A percentile compares a stretch with the other conserved stretches of the same genome.
phyloP scores from a whole-genome alignment of 129 eudicot species.

The Centaurea solstitialis region DNA sequence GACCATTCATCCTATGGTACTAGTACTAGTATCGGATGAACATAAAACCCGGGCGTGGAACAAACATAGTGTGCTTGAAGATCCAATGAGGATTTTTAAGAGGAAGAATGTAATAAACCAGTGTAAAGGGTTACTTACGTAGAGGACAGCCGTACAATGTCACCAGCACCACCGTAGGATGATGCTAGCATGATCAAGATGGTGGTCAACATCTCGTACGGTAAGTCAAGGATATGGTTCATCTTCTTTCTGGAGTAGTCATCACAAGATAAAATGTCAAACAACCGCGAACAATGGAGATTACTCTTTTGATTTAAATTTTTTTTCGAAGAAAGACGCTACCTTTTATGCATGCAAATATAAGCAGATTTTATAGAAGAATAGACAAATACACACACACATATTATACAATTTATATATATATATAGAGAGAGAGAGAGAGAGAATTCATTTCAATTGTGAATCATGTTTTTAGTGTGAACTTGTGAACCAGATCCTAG shows the following conservation, averaged over 20 bases:
- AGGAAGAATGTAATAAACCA: slow-evolving; percentile 1
- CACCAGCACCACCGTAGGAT: slow-evolving; percentile 11
- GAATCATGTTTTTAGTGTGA: no score
- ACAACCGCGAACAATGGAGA: neutral
- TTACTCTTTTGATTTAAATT: neutral
- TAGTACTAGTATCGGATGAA: neutral
- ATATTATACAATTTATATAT: neutral
- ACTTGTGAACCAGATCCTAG: no score
- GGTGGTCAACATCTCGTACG: slow-evolving; percentile 5
- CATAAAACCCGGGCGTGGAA: neutral
- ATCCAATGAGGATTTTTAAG: neutral
- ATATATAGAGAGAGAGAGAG: neutral
- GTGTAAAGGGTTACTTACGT: slow-evolving; percentile 9
- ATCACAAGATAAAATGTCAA: slow-evolving; percentile 6
- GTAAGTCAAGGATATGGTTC: neutral
- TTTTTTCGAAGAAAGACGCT: neutral
- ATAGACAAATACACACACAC: neutral
- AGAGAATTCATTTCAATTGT: no score
- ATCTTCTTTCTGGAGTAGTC: slow-evolving; percentile 5
- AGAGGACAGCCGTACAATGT: slow-evolving; percentile 1
- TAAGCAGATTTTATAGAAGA: neutral
- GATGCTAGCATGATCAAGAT: slow-evolving; percentile 9
- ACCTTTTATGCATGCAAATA: neutral
- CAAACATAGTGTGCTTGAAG: neutral
- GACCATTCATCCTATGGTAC: neutral